Evolutionary conservation across 2,329 filamentous ascomycete genomes (phyloP).

Genomic region (Corynespora cassiicola): DNA sequence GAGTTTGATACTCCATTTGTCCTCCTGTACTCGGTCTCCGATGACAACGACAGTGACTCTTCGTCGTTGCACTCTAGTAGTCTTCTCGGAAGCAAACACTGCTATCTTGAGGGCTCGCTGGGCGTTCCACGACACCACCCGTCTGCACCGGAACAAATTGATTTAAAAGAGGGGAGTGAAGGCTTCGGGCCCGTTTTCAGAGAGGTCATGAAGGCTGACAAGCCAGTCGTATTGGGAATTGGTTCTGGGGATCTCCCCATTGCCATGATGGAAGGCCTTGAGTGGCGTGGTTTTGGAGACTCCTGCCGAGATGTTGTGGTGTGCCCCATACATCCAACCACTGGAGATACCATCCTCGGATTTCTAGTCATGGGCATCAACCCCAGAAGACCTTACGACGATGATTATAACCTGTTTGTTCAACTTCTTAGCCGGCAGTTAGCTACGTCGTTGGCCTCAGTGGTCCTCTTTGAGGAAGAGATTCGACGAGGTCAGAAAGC

Average conservation of each 20-base stretch:
- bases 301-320: constrained; percentile 74
- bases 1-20: constrained; percentile 78
- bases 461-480: constrained; percentile 83
- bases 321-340: constrained; percentile 80
- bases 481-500: constrained; percentile 76
- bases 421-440: constrained; percentile 77
- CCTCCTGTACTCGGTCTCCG: constrained; percentile 76
- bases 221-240: constrained; percentile 72
- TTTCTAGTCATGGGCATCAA: constrained; percentile 83
- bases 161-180: constrained; percentile 72
- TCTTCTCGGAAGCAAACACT: constrained; percentile 65
- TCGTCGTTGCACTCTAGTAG: constrained; percentile 75
- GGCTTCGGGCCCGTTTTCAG: constrained; percentile 80
- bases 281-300: constrained; percentile 75
- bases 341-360: constrained; percentile 74
- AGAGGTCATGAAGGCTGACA: constrained; percentile 73
- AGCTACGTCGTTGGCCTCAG: constrained; percentile 80
- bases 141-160: constrained; percentile 66
- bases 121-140: constrained; percentile 71
- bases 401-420: constrained; percentile 80
- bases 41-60: constrained; percentile 74
- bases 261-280: constrained; percentile 69
- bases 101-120: constrained; percentile 74
- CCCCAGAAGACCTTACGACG: constrained; percentile 77
- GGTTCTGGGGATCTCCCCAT: constrained; percentile 70